phyloP scores from a whole-genome alignment of 1,284 basidiomycete species.

The Rhodotorula glutinis region DNA sequence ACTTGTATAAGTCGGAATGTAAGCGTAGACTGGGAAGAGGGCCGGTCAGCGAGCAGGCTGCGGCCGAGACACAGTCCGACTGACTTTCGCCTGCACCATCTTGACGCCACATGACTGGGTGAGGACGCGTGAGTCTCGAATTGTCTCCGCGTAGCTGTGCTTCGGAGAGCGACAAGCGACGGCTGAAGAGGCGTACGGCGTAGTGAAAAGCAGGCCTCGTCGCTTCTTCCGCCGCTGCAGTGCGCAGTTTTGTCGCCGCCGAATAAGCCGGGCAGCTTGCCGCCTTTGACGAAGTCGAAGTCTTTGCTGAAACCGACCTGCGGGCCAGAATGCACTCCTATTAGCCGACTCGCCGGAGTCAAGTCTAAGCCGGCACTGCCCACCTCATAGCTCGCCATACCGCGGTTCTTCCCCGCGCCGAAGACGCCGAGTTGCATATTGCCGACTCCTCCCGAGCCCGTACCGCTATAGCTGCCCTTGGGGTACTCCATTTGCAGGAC shows the following conservation, averaged over 20 bases:
- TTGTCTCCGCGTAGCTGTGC: no score
- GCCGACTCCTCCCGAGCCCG: neutral
- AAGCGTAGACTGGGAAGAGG: conserved; percentile 24
- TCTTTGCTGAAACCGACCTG: conserved; percentile 30
- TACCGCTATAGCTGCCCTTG: conserved; percentile 10
- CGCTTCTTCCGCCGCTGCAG: conserved; percentile 26
- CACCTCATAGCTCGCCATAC: conserved; percentile 22
- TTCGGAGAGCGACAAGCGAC: no score
- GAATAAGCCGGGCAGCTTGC: conserved; percentile 32
- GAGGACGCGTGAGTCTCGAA: neutral
- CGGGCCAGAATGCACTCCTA: no score
- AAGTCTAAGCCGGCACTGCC: neutral
- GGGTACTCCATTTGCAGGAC: conserved; percentile 17
- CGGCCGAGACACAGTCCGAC: conserved; percentile 2
- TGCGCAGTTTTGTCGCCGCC: conserved; percentile 14
- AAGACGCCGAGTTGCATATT: conserved; percentile 13
- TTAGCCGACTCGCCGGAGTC: no score
- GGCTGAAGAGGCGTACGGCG: neutral
- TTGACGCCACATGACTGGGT: conserved; percentile 27
- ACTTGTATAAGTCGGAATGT: conserved; percentile 19
- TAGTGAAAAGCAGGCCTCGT: conserved; percentile 24
- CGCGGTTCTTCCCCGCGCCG: conserved; percentile 6
- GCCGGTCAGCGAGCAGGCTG: neutral
- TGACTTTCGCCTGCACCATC: conserved; percentile 18
- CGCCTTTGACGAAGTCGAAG: conserved; percentile 36